Base-by-base conservation (phyloP, 768 basidiomycete genomes). In the Dendrothele bispora region DNA sequence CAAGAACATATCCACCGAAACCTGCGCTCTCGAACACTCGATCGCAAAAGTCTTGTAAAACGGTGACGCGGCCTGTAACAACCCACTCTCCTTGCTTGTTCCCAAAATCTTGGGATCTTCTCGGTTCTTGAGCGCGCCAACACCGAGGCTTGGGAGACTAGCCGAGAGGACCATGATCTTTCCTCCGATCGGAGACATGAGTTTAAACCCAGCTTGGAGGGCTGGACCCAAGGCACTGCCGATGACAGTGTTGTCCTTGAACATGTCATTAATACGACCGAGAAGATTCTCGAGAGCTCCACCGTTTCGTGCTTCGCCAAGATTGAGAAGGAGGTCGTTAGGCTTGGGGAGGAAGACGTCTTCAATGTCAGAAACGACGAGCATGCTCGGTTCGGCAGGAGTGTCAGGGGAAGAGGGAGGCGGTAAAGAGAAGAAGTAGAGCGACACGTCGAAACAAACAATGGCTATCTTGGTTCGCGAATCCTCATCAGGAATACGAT, bases 31-130 rank as follows among this genome's bases (percentile, higher is more conserved):
- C 11, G 95, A 98, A 63, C 95, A 98, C 57, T 98, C 97, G 60
- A 98, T 99, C 15, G 97, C 94, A 55, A 98, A 98, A 0, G 91
- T 92, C 75, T 99, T 99, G 78, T 98, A 98, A 74, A 95, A 99
- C 3, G 88, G 81, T 15, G 87, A 88, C 0, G 90, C 93, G n/a
- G 97, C 80, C 74, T 95, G 93, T 27, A 99, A 79, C 11, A 99
- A 74, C 14, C 83, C 82, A 11, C 92, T 95, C 77, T 99, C 97
- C 79, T 98, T 99, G 30, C 89, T 71, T 8, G 97, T 98, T 20
- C 97, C 97, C 28, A 98, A 79, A 46, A 98, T 73, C 69, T 98
- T 99, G 39, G 92, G 88, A 66, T 99, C 97, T 59, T 99, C 97
- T 50, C 97, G 78, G 66, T 94, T 92, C 73, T 98, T 98, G 50